Percentiles rank a stretch among this genome's conserved stretches.
phyloP scores from a whole-genome alignment of 106 monocot genomes.

The Apostasia ramifera region DNA sequence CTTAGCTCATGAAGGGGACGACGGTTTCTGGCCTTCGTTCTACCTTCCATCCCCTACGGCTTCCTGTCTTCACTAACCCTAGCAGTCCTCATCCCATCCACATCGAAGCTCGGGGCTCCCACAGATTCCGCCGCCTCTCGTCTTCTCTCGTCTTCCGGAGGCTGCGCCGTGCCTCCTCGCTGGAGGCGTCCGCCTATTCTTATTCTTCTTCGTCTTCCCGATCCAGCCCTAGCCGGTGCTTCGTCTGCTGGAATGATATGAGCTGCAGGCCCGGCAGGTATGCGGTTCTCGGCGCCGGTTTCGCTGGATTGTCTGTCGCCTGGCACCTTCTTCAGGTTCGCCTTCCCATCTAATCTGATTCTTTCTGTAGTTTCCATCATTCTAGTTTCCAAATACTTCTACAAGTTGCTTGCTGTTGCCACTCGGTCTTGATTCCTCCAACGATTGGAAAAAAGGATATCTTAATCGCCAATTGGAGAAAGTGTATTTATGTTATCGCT shows the following conservation, averaged over 20 bases:
- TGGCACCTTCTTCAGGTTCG: constrained; percentile 86
- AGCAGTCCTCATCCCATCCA: neutral
- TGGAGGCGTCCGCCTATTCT: neutral
- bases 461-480: too few relatives aligned
- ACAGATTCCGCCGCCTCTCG: constrained; percentile 1
- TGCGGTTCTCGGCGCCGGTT: constrained; percentile 97
- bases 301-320: constrained; percentile 84
- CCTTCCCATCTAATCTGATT: neutral
- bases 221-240: neutral
- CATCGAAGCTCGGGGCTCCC: neutral
- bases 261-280: constrained; percentile 24
- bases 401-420: neutral
- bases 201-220: neutral
- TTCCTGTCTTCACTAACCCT: too few relatives aligned
- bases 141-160: constrained; percentile 1
- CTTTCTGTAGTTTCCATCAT: neutral
- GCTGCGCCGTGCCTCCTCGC: neutral
- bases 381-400: neutral
- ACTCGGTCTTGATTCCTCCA: neutral
- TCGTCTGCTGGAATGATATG: neutral
- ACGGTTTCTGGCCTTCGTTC: too few relatives aligned
- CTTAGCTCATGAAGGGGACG: too few relatives aligned
- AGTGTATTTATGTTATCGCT: too few relatives aligned
- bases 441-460: neutral
- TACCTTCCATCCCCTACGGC: too few relatives aligned